phyloP scores from a whole-genome alignment of 192 early-diverging fungal species.

The Funneliformis geosporum region DNA sequence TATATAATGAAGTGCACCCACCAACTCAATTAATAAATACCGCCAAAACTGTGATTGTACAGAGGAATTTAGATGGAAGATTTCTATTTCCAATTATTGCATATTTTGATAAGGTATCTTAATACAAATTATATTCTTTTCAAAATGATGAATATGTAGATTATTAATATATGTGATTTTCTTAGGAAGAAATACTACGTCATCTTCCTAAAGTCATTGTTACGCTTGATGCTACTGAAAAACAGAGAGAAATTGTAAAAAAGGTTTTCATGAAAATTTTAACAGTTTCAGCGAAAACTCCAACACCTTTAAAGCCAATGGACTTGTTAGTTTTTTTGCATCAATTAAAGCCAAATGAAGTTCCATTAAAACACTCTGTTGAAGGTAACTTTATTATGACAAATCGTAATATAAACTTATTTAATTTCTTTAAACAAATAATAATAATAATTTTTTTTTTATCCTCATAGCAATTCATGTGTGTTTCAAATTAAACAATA shows the following conservation, averaged over 20 bases:
- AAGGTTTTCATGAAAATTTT: slow-evolving; percentile 63
- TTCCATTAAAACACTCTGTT: slow-evolving; percentile 61
- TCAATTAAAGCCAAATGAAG: slow-evolving; percentile 60
- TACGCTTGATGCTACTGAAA: slow-evolving; percentile 65
- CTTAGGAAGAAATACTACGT: slow-evolving; percentile 52
- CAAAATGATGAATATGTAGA: slow-evolving; percentile 1
- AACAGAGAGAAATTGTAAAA: slow-evolving; percentile 59
- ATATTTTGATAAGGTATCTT: slow-evolving; percentile 59
- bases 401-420: too few species aligned
- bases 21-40: slow-evolving; percentile 56
- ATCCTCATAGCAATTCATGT: slow-evolving; percentile 62
- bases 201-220: slow-evolving; percentile 63
- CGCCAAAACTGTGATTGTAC: slow-evolving; percentile 52
- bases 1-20: slow-evolving; percentile 38
- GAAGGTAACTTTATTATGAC: slow-evolving; percentile 58
- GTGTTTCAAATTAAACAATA: slow-evolving; percentile 66
- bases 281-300: slow-evolving; percentile 32
- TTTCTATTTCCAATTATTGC: slow-evolving; percentile 72
- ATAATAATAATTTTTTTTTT: too few species aligned
- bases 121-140: background rate
- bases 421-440: too few species aligned
- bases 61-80: slow-evolving; percentile 60
- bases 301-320: slow-evolving; percentile 51
- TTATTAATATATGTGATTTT: background rate
- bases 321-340: slow-evolving; percentile 74